phyloP scores from a whole-genome alignment of 441 rosid genomes.

The Manihot esculenta region DNA sequence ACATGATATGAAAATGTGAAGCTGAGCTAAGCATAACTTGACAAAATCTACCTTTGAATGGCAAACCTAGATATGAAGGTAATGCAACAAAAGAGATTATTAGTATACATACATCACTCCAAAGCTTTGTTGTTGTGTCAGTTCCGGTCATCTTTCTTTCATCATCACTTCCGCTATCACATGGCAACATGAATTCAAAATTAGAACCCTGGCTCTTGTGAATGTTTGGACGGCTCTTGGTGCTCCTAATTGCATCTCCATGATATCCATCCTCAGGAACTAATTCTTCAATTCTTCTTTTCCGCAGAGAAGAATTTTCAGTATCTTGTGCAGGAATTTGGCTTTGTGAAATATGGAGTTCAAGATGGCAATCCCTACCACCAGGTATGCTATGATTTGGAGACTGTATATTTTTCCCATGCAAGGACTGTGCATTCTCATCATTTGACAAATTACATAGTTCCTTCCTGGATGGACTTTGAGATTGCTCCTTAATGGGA shows the following conservation, averaged over 20 bases:
- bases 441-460: slow-evolving; percentile 23
- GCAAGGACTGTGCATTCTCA: slow-evolving; percentile 26
- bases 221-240: slow-evolving; percentile 37
- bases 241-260: slow-evolving; percentile 31
- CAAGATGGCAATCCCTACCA: slow-evolving; percentile 21
- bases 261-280: slow-evolving; percentile 34
- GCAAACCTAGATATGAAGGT: slow-evolving; percentile 19
- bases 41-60: neutral
- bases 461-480: slow-evolving; percentile 30
- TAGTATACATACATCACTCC: slow-evolving; percentile 58
- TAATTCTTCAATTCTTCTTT: slow-evolving; percentile 56
- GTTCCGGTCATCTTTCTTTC: slow-evolving; percentile 32
- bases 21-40: neutral
- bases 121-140: slow-evolving; percentile 37
- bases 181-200: slow-evolving; percentile 32
- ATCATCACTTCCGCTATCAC: slow-evolving; percentile 30
- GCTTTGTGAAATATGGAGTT: slow-evolving; percentile 17
- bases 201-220: slow-evolving; percentile 30
- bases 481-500: slow-evolving; percentile 30
- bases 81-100: slow-evolving; percentile 17
- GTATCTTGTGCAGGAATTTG: slow-evolving; percentile 30
- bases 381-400: slow-evolving; percentile 20
- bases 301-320: slow-evolving; percentile 42
- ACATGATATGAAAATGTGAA: neutral
- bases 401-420: slow-evolving; percentile 29